Base-by-base conservation (phyloP, 139 green algal species). In the Diplosphaera chodatii region DNA sequence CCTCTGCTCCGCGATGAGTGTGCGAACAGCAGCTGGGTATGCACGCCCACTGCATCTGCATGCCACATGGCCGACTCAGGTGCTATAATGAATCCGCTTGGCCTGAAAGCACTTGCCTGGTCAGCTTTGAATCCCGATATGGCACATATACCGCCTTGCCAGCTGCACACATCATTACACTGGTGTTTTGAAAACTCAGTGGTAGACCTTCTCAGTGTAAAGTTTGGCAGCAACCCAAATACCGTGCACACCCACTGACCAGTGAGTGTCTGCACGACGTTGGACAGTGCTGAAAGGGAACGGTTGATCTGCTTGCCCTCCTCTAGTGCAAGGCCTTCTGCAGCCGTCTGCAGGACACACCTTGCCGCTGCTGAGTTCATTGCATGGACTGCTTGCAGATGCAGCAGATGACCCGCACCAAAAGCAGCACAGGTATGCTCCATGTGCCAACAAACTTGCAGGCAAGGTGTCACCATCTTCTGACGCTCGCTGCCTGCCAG, bases 281-380 rank as follows among this genome's bases (percentile, higher is more conserved):
- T 90, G 31, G 84, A 84, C 34, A 96, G 84, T 70, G n/a, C 67
- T 71, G 22, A 73, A 28, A 96, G 83, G 40, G 74, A 86, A 74
- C 91, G 91, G 82, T 96, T 96, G 83, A 96, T 96, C 32, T 84
- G 79, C 31, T 69, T 79, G 55, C 88, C 91, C 73, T 96, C 91
- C 32, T 85, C 76, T 15, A 89, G 67, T 0, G 82, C 81, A 13
- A 75, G 56, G 1, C 86, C 90, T 25, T 74, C 74, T 22, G 89
- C 82, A 8, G 62, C 65, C 13, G 89, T 89, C 80, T 90, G 48
- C 48, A 59, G 13, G 48, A 13, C 10, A 48, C 13, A 21, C 10
- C 8, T 13, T n/a, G n/a, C n/a, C n/a, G n/a, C n/a, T n/a, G n/a
- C n/a, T n/a, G n/a, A n/a, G n/a, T n/a, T n/a, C n/a, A n/a, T n/a